Evolutionary conservation across 169 alveolate genomes (phyloP).

Genomic region (Plasmodium blacklocki): DNA sequence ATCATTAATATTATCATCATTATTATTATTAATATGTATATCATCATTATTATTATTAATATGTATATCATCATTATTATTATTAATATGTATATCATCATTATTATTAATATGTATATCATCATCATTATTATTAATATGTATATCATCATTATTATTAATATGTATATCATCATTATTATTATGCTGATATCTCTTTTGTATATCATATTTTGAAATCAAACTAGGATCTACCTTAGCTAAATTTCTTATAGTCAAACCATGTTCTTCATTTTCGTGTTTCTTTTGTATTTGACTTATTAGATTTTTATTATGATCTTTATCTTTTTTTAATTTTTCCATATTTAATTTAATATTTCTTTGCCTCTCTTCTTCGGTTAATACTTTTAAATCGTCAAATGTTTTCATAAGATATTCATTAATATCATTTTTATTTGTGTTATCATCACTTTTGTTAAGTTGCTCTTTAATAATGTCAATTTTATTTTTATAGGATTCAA

Average conservation of each 20-base stretch:
- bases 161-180: background rate
- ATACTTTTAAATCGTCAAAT: slow-evolving; percentile 24
- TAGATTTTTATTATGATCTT: background rate
- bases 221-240: background rate
- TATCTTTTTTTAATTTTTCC: slow-evolving; percentile 1
- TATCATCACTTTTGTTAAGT: background rate
- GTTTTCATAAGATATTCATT: slow-evolving; percentile 37
- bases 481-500: slow-evolving; percentile 53
- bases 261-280: no score
- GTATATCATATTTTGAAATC: background rate
- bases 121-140: background rate
- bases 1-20: background rate
- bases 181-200: no score
- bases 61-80: background rate
- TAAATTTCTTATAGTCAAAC: no score
- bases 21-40: background rate
- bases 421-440: slow-evolving; percentile 4
- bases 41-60: background rate
- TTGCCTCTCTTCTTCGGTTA: slow-evolving; percentile 40
- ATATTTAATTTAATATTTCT: background rate
- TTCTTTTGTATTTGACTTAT: no score
- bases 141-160: background rate
- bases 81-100: slow-evolving; percentile 9
- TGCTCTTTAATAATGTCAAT: slow-evolving; percentile 45
- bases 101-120: background rate